Evolutionary conservation across 768 basidiomycete genomes (phyloP), one percentile per base, ranked within the genome.

Genomic region (Pisolithus orientalis): DNA sequence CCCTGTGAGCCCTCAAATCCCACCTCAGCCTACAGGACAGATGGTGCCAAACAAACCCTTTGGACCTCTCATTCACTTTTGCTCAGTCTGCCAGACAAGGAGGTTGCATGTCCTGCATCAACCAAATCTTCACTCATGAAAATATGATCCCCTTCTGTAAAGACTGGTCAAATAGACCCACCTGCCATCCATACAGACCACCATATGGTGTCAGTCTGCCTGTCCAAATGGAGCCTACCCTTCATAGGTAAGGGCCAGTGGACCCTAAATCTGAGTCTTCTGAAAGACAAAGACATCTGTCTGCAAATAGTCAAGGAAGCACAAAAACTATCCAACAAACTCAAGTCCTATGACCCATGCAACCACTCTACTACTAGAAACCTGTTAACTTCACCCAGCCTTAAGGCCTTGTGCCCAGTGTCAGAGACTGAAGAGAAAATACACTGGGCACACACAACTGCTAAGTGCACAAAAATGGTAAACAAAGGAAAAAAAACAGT

Each of bases 181-280:
- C 39, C 21, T 21, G 21, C 21, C 2, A 21, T 21, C 2, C 42
- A 24, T 5, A 44, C 53, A 1, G 53, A 54, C 42, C 43, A 54
- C 21, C 25, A 39, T 5, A 21, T 21, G 21, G 21, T 21, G 21
- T 21, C 21, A 21, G 21, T 21, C 1, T 21, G 21, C 21, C 21
- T 32, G 24, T 25, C 29, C 21, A 39, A 45, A 11, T 49, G 52
- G 21, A 21, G 48, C 4, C 25, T 55, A 28, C 57, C 54, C 5
- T 58, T 21, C n/a, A 52, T 58, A 13, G 57, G 57, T 11, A 27
- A 49, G 25, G 58, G 53, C 3, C 4, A 42, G 10, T 52, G 53
- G 53, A 48, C 39, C 24, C 49, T 49, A 2, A 53, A 53, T 0
- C 29, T 49, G n/a, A 44, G 27, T 28, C 5, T 58, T 5, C 24